Conservation (phyloP, 768 basidiomycete genomes). For the Boletus barrowsii region DNA sequence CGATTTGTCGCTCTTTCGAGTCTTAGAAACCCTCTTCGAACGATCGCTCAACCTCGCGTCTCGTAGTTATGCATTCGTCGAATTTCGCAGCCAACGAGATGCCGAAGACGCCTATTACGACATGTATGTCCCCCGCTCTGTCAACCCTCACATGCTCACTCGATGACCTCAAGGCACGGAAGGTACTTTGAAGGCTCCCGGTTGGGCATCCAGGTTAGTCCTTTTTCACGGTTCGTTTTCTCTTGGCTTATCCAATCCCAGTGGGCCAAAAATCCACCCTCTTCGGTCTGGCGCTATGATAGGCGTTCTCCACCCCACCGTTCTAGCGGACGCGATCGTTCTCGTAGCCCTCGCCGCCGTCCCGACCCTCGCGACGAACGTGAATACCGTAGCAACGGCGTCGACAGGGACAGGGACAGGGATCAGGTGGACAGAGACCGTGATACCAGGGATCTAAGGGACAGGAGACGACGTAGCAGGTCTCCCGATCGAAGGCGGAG, state of each 20-base stretch:
- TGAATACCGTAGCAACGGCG: slow-evolving; percentile 36
- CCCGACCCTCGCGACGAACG: slow-evolving; percentile 38
- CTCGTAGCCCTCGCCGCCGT: slow-evolving; percentile 52
- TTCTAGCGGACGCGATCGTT: slow-evolving; percentile 45
- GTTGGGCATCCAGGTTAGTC: slow-evolving; percentile 67
- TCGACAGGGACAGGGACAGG: slow-evolving; percentile 37
- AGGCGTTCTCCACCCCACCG: slow-evolving; percentile 47
- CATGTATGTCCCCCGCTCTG: slow-evolving; percentile 49
- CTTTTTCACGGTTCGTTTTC: background rate
- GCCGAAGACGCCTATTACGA: slow-evolving; percentile 84
- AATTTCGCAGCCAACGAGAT: slow-evolving; percentile 74
- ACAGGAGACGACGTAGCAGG: slow-evolving; percentile 49
- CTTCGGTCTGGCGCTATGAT: slow-evolving; percentile 77
- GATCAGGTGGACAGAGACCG: slow-evolving; percentile 31
- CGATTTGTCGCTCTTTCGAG: slow-evolving; percentile 34
- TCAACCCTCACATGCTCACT: slow-evolving; percentile 9
- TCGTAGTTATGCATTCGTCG: slow-evolving; percentile 83
- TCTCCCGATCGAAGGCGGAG: slow-evolving; percentile 47
- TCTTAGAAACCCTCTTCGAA: slow-evolving; percentile 34
- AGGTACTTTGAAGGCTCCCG: slow-evolving; percentile 70
- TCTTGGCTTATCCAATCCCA: slow-evolving; percentile 22
- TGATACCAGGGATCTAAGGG: slow-evolving; percentile 39
- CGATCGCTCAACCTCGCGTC: slow-evolving; percentile 59
- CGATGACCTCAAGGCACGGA: slow-evolving; percentile 56
- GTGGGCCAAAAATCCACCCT: slow-evolving; percentile 85